Conservation (phyloP, 148 eudicot species). For the Spergularia bocconei region DNA sequence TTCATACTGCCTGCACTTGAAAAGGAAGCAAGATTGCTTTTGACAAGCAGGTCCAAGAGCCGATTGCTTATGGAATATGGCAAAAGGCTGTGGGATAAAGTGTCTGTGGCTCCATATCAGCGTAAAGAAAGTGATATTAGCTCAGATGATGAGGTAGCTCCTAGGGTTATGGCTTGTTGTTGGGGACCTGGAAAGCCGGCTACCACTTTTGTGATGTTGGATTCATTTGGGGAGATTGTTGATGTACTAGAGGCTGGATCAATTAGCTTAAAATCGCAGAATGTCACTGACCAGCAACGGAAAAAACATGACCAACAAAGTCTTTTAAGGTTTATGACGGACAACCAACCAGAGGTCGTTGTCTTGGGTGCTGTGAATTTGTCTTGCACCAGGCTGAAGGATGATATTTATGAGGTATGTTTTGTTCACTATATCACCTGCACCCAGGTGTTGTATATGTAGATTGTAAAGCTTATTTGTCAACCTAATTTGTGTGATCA, state of each 20-base stretch:
- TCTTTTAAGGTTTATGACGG: conserved; percentile 80
- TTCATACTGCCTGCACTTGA: conserved; percentile 78
- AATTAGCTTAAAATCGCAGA: conserved; percentile 64
- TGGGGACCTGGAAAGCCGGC: conserved; percentile 95
- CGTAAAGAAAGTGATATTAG: conserved; percentile 60
- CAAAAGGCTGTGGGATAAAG: conserved; percentile 67
- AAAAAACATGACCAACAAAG: conserved; percentile 88
- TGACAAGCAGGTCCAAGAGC: conserved; percentile 74
- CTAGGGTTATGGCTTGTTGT: conserved; percentile 99
- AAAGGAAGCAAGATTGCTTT: conserved; percentile 86
- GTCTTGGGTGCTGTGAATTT: conserved; percentile 86
- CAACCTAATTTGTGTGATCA: not conserved
- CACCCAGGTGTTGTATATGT: not conserved
- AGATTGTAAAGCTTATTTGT: not conserved
- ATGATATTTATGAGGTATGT: conserved; percentile 87
- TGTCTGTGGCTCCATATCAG: conserved; percentile 89
- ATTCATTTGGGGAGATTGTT: conserved; percentile 88
- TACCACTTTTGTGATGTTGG: conserved; percentile 93
- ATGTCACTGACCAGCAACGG: conserved; percentile 74
- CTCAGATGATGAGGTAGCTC: conserved; percentile 85
- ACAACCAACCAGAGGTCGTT: conserved; percentile 94
- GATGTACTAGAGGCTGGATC: conserved; percentile 82
- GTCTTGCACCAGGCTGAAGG: conserved; percentile 80
- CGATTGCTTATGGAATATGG: conserved; percentile 87
- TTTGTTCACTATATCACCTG: not conserved